Conservation (phyloP, 495 filamentous ascomycete genomes). For the Podospora fimiseda region DNA sequence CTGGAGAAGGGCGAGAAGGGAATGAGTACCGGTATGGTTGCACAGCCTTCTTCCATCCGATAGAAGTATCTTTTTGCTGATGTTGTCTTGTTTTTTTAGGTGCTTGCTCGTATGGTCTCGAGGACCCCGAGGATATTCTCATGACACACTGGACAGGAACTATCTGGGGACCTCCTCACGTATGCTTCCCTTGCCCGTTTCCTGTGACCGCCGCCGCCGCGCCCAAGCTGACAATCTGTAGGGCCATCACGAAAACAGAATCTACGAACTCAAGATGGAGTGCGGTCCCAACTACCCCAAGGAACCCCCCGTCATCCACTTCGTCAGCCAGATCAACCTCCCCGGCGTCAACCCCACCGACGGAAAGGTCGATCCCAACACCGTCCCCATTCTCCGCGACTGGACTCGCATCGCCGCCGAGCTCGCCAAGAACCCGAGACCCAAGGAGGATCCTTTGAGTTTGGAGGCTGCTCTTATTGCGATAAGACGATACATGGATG, state of each 20-base stretch:
- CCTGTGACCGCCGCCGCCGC: not conserved
- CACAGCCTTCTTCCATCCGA: not conserved
- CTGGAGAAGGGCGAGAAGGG: conserved; percentile 99
- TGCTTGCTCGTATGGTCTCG: conserved; percentile 93
- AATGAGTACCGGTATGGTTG: conserved; percentile 70
- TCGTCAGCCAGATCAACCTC: conserved; percentile 88
- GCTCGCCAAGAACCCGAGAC: conserved; percentile 45
- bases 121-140: conserved; percentile 88
- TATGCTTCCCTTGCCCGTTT: conserved; percentile 29
- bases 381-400: conserved; percentile 73
- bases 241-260: conserved; percentile 96
- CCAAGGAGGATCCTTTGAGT: conserved; percentile 31
- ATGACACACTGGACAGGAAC: conserved; percentile 99
- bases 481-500: conserved; percentile 80
- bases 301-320: conserved; percentile 78
- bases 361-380: conserved; percentile 78
- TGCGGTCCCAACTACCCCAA: conserved; percentile 89
- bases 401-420: conserved; percentile 91
- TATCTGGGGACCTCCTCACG: conserved; percentile 93
- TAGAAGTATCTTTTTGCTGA: not conserved
- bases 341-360: conserved; percentile 77
- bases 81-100: conserved; percentile 48
- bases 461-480: conserved; percentile 50
- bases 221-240: conserved; percentile 30
- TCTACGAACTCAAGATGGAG: conserved; percentile 96